phyloP scores from a whole-genome alignment of 2,329 filamentous ascomycete genomes.

The Zasmidium citrigriseum region DNA sequence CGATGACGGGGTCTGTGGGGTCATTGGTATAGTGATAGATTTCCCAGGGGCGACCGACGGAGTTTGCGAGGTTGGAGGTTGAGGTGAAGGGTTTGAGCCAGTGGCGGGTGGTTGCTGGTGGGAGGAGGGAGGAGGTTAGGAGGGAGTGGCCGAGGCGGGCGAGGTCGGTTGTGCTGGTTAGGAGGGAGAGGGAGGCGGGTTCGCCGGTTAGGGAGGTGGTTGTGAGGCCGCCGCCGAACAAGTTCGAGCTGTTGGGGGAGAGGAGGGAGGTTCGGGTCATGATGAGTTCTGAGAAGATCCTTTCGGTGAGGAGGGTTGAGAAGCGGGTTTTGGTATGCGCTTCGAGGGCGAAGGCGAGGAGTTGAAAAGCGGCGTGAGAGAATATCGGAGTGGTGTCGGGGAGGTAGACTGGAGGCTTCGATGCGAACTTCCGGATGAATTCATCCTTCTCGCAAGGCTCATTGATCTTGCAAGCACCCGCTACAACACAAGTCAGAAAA shows the following conservation, averaged over 20 bases:
- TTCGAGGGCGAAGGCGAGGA: neutral
- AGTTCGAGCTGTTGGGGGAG: neutral
- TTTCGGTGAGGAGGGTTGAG: neutral
- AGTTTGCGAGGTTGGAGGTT: neutral
- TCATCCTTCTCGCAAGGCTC: neutral
- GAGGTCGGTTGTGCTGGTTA: neutral
- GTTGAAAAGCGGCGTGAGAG: neutral
- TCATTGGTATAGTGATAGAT: neutral
- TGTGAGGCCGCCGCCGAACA: neutral
- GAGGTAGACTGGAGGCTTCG: neutral
- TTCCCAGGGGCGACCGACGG: neutral
- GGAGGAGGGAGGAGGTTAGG: neutral
- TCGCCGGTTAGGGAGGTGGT: neutral
- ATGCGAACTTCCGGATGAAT: neutral
- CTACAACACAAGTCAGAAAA: neutral
- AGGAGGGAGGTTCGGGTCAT: neutral
- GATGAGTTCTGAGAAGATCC: neutral
- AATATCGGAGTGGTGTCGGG: neutral
- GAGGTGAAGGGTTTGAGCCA: neutral
- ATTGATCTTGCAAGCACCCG: neutral
- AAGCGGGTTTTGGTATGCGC: neutral
- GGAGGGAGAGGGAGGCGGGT: neutral
- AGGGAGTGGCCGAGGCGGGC: neutral
- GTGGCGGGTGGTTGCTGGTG: neutral
- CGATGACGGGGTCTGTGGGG: neutral